Conservation (phyloP, 2,329 filamentous ascomycete species). For the Beauveria bassiana region DNA sequence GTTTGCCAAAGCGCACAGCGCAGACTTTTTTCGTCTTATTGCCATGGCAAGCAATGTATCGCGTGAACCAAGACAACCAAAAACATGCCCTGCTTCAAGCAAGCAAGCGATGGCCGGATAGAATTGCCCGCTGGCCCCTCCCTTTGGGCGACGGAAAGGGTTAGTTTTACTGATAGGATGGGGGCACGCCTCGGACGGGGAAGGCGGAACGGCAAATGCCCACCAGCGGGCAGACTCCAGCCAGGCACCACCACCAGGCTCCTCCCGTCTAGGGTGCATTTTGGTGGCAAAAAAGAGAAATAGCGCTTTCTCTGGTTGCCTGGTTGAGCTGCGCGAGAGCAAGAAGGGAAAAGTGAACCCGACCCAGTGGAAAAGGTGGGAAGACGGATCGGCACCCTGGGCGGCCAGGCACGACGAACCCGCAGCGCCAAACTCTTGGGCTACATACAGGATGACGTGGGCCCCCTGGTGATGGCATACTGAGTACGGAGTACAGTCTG, state of each 20-base stretch:
- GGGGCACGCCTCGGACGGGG: neutral
- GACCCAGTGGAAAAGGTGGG: neutral
- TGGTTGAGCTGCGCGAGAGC: neutral
- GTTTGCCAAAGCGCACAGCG: no score
- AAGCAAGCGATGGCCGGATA: neutral
- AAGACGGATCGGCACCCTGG: constrained; percentile 5
- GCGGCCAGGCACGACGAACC: constrained; percentile 1
- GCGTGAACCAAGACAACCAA: neutral
- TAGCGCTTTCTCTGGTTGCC: no score
- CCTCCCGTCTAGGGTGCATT: neutral
- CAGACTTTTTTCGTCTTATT: neutral
- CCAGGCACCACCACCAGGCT: neutral
- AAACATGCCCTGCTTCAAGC: neutral
- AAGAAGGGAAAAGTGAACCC: constrained; percentile 6
- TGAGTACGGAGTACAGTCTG: no score
- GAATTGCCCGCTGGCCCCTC: neutral
- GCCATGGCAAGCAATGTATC: neutral
- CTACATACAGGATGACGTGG: neutral
- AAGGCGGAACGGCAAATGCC: constrained; percentile 5
- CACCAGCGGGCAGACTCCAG: neutral
- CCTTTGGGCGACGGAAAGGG: neutral
- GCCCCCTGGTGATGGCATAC: neutral
- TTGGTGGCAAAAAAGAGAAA: no score
- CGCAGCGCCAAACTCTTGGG: neutral
- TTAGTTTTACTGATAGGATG: neutral